A percentile compares a stretch with the other conserved stretches of the same genome.
Conservation (phyloP, 352 stramenopile genomes). For the Pythium monospermum region DNA sequence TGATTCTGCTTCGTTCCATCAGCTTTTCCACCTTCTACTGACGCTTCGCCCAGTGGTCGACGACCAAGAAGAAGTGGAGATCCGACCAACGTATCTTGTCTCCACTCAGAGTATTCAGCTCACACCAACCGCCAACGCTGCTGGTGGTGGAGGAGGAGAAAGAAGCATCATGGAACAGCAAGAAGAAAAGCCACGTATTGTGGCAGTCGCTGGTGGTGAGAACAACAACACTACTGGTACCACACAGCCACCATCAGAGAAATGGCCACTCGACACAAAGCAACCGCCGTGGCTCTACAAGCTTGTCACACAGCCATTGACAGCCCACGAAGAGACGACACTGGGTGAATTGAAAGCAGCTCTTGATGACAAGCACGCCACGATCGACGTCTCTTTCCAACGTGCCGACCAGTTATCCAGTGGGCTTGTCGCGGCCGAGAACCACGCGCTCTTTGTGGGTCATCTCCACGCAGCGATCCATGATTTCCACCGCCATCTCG, state of each 20-base stretch:
- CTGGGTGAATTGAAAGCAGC: neutral
- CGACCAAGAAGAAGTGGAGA: neutral
- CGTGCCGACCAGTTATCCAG: slow-evolving; percentile 7
- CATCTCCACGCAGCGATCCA: slow-evolving; percentile 10
- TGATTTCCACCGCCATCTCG: slow-evolving; percentile 17
- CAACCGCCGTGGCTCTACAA: slow-evolving; percentile 11
- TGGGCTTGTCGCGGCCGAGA: slow-evolving; percentile 5
- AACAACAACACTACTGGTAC: no score
- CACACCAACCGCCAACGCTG: neutral
- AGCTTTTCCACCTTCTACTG: slow-evolving; percentile 6
- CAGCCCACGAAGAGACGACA: slow-evolving; percentile 9
- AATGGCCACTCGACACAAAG: slow-evolving; percentile 1
- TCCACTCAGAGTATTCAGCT: neutral
- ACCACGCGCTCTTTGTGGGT: slow-evolving; percentile 1
- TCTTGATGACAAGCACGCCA: slow-evolving; percentile 2
- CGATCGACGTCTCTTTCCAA: slow-evolving; percentile 12
- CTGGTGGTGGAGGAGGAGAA: no score
- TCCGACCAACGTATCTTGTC: neutral
- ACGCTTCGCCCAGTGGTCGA: slow-evolving; percentile 5
- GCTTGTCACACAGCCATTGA: slow-evolving; percentile 11
- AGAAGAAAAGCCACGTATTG: no score
- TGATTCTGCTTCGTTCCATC: neutral
- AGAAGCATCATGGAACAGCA: no score
- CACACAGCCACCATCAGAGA: no score
- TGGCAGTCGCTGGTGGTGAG: no score